Evolutionary conservation across 208 protist species (phyloP), one percentile per base, ranked within the genome.

Genomic region (Acanthamoeba castellanii): DNA sequence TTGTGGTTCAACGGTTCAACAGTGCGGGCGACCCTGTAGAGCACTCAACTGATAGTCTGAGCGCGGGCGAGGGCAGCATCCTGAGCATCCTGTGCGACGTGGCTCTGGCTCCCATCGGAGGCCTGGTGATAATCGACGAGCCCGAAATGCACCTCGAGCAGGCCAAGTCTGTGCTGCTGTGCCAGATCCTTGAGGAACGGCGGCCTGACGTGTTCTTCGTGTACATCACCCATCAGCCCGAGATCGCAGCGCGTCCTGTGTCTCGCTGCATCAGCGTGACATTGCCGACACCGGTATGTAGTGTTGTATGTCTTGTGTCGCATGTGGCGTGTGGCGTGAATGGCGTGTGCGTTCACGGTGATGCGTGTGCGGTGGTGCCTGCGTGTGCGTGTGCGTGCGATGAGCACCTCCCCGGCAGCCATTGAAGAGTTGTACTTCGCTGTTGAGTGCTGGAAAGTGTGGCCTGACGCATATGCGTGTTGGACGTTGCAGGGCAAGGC

Each of bases 131-230:
- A 47, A 52, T 87, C 42, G 78, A 87, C 50, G 78, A 87, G 78
- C 78, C 78, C 72, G 78, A 87, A 32, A 14, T 87, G 78, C 78
- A 87, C 27, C 78, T 87, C 34, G 78, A 87, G 50, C 78, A 87
- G 50, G 6, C 37, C 25, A 59, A 50, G 50, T 37, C 78, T 0
- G 34, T 87, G 20, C 20, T 13, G 14, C 30, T 87, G 34, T 87
- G 78, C 78, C 11, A 8, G 0, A 11, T 57, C 7, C n/a, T 87
- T 7, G 78, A 87, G 1, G 20, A 20, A 18, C 5, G 9, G 27
- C 37, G 78, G 25, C 78, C 78, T 7, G 78, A 87, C n/a, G 0
- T 87, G 4, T 27, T 87, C 50, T 87, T 87, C 52, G 50, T 87
- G 7, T 87, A 87, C 32, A 6, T 87, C 78, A 87, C 78, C 8